These are phyloP conservation scores for Trametes sp. DNA, from an alignment of 1,284 basidiomycete genomes.

Conservation along the genomic window DNA sequence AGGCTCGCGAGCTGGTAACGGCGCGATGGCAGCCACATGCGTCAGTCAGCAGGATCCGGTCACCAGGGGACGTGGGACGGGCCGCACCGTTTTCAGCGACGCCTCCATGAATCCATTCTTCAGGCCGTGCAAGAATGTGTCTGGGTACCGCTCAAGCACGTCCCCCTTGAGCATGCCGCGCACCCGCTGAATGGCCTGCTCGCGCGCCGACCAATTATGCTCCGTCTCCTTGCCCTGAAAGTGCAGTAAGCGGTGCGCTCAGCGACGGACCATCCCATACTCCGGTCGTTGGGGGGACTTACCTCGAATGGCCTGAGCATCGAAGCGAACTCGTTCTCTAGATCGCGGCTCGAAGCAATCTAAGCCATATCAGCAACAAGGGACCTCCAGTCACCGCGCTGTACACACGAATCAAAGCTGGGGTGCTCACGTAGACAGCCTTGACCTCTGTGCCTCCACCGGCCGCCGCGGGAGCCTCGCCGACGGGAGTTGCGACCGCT, in stretches of 20 bases:
- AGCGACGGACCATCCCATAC: constrained; percentile 5
- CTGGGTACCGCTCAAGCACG: constrained; percentile 75
- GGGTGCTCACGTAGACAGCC: constrained; percentile 71
- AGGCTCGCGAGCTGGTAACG: constrained; percentile 78
- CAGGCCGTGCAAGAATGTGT: constrained; percentile 78
- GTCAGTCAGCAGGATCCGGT: constrained; percentile 15
- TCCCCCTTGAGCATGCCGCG: constrained; percentile 93
- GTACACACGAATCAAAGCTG: constrained; percentile 8
- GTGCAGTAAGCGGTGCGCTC: constrained; percentile 20
- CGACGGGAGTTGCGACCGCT: constrained; percentile 52
- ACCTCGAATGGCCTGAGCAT: constrained; percentile 88
- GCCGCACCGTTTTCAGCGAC: constrained; percentile 84
- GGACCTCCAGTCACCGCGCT: constrained; percentile 19
- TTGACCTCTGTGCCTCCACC: constrained; percentile 58
- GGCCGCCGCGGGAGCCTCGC: constrained; percentile 47
- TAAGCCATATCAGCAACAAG: constrained; percentile 44
- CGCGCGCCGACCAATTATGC: constrained; percentile 93
- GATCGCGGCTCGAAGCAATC: constrained; percentile 86
- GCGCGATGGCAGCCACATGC: constrained; percentile 21
- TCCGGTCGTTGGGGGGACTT: constrained; percentile 29
- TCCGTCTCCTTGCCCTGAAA: constrained; percentile 92
- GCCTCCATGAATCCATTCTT: constrained; percentile 84
- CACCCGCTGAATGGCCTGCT: constrained; percentile 80
- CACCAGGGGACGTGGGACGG: constrained; percentile 17
- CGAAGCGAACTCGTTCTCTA: constrained; percentile 83